Conservation (phyloP, 192 early-diverging fungal genomes). For the Pilaira anomala region DNA sequence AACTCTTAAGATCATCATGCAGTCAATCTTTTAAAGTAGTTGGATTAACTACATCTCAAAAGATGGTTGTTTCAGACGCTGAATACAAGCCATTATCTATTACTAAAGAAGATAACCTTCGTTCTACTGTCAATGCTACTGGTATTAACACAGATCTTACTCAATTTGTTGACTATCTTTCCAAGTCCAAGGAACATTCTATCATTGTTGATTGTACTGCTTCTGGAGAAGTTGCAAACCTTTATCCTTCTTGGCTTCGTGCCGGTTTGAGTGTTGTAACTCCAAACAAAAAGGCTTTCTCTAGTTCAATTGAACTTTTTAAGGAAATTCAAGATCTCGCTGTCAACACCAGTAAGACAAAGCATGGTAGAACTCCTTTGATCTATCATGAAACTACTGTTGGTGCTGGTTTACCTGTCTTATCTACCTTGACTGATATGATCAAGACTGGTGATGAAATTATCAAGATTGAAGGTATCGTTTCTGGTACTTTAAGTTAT, state of each 20-base stretch:
- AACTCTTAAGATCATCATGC: slow-evolving; percentile 59
- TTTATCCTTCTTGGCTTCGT: slow-evolving; percentile 82
- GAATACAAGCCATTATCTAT: slow-evolving; percentile 45
- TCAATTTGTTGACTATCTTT: slow-evolving; percentile 55
- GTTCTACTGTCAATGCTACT: slow-evolving; percentile 38
- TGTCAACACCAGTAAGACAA: slow-evolving; percentile 16
- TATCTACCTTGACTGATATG: slow-evolving; percentile 87
- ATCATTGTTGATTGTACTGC: slow-evolving; percentile 93
- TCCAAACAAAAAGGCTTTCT: slow-evolving; percentile 98
- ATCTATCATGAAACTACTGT: slow-evolving; percentile 95
- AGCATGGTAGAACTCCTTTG: slow-evolving; percentile 48
- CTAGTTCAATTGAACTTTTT: slow-evolving; percentile 68
- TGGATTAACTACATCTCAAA: slow-evolving; percentile 75
- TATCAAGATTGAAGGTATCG: slow-evolving; percentile 91
- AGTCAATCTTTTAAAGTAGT: slow-evolving; percentile 63
- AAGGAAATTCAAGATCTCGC: slow-evolving; percentile 65
- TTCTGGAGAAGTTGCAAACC: slow-evolving; percentile 68
- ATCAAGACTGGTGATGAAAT: slow-evolving; percentile 93
- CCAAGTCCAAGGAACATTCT: slow-evolving; percentile 49
- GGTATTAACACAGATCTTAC: slow-evolving; percentile 45
- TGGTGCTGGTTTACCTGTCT: slow-evolving; percentile 93
- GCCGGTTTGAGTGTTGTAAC: slow-evolving; percentile 86
- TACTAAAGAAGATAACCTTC: slow-evolving; percentile 44
- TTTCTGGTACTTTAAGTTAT: slow-evolving; percentile 96
- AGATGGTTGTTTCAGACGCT: slow-evolving; percentile 57